Conservation (phyloP, 169 alveolate genomes). For the Babesia divergens region DNA sequence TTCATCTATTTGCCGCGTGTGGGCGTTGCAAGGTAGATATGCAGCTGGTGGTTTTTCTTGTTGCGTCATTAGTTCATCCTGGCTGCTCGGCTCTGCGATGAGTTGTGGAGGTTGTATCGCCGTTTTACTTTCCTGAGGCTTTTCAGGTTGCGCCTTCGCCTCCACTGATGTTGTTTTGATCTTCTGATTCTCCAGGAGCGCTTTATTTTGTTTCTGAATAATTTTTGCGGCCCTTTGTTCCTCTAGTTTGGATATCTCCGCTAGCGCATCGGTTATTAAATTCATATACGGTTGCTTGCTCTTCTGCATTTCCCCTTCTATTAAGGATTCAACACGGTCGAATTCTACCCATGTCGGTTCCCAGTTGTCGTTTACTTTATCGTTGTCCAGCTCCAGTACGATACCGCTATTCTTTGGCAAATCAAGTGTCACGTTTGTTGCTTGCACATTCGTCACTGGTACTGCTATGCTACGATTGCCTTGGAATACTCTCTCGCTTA, state of each 20-base stretch:
- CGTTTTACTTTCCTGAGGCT: not conserved
- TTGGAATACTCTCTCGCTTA: slow-evolving; percentile 27
- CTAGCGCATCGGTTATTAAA: slow-evolving; percentile 8
- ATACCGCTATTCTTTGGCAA: not conserved
- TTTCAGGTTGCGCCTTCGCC: not conserved
- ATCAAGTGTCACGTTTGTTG: not conserved
- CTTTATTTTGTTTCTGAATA: not conserved
- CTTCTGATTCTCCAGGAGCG: not conserved
- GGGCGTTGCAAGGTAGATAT: slow-evolving; percentile 6
- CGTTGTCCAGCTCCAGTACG: not conserved
- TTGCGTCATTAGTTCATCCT: not conserved
- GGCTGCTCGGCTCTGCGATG: not conserved
- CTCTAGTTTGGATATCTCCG: slow-evolving; percentile 14
- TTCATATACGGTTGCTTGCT: slow-evolving; percentile 4
- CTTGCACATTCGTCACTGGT: not conserved
- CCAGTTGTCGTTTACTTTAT: not conserved
- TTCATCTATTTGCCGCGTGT: slow-evolving; percentile 11
- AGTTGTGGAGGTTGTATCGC: not conserved
- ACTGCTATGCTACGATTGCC: slow-evolving; percentile 26
- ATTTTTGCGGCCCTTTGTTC: not conserved
- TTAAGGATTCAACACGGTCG: not conserved
- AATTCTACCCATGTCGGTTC: not conserved
- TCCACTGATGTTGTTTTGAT: not conserved
- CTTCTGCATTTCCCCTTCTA: not conserved
- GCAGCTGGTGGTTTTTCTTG: not conserved